Percentiles rank a stretch among this genome's conserved stretches.
phyloP scores from a whole-genome alignment of 495 filamentous ascomycete species.

The Hamigera avellanea region DNA sequence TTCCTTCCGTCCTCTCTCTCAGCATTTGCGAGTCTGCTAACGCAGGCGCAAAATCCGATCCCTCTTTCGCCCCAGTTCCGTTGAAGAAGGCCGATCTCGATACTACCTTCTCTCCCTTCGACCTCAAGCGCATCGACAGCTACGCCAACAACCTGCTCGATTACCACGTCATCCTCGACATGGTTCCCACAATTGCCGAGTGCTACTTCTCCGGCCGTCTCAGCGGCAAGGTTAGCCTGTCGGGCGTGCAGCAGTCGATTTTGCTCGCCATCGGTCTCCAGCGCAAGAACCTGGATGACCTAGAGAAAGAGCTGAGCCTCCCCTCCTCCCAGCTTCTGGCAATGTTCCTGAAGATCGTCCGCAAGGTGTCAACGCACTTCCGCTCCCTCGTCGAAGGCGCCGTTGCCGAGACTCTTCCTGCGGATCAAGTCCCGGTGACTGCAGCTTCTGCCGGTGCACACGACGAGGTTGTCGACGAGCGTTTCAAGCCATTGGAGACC shows the following conservation, averaged over 20 bases:
- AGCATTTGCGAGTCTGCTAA: slow-evolving; percentile 82
- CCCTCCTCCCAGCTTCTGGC: slow-evolving; percentile 73
- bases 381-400: slow-evolving; percentile 61
- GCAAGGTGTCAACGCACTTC: slow-evolving; percentile 74
- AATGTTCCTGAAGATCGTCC: slow-evolving; percentile 92
- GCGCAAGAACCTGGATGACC: slow-evolving; percentile 66
- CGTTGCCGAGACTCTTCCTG: slow-evolving; percentile 57
- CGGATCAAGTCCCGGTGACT: slow-evolving; percentile 35
- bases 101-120: slow-evolving; percentile 69
- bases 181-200: slow-evolving; percentile 68
- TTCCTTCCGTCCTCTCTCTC: slow-evolving; percentile 69
- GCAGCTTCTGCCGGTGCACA: slow-evolving; percentile 48
- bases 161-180: slow-evolving; percentile 92
- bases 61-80: slow-evolving; percentile 31
- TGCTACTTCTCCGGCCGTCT: slow-evolving; percentile 76
- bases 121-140: slow-evolving; percentile 85
- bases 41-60: slow-evolving; percentile 50
- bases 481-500: slow-evolving; percentile 57
- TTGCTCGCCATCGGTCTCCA: slow-evolving; percentile 84
- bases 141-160: slow-evolving; percentile 96
- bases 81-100: slow-evolving; percentile 68
- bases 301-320: slow-evolving; percentile 70
- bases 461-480: slow-evolving; percentile 48
- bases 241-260: slow-evolving; percentile 70
- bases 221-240: slow-evolving; percentile 51